phyloP scores from a whole-genome alignment of 2,329 filamentous ascomycete genomes.

The Trichoderma sp. region DNA sequence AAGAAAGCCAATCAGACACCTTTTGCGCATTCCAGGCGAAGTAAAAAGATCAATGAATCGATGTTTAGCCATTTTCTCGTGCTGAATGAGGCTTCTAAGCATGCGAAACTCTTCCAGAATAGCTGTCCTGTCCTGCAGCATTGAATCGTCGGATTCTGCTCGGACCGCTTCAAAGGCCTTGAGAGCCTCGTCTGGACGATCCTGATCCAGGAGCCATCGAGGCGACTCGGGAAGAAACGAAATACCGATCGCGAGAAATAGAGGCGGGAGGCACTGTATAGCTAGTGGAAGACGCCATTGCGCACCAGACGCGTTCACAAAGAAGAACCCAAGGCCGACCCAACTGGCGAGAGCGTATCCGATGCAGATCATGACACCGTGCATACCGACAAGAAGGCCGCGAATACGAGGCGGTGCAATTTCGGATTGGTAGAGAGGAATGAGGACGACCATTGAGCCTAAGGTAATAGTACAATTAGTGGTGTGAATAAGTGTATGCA shows the following conservation, averaged over 20 bases:
- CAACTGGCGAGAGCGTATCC: not conserved
- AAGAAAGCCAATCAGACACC: not conserved
- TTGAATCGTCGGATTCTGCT: not conserved
- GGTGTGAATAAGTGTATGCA: not conserved
- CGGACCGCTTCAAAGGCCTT: not conserved
- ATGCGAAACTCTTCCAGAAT: not conserved
- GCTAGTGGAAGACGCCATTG: not conserved
- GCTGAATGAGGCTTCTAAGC: not conserved
- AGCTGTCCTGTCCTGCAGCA: not conserved
- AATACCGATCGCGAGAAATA: not conserved
- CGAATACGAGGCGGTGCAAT: not conserved
- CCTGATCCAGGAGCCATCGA: not conserved
- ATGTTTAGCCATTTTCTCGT: not conserved
- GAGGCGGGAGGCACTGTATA: not conserved
- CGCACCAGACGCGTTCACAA: not conserved
- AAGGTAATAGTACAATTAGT: not conserved
- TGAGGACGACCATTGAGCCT: not conserved
- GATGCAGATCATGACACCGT: slow-evolving; percentile 2
- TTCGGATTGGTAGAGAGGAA: slow-evolving; percentile 3
- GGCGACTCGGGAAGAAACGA: slow-evolving; percentile 4
- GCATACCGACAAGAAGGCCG: slow-evolving; percentile 1
- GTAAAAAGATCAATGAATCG: not conserved
- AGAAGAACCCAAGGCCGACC: not conserved
- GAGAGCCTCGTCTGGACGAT: not conserved
- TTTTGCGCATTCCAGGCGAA: not conserved